Evolutionary conservation across 495 filamentous ascomycete genomes (phyloP).

Genomic region (Schizothecium vesticola): DNA sequence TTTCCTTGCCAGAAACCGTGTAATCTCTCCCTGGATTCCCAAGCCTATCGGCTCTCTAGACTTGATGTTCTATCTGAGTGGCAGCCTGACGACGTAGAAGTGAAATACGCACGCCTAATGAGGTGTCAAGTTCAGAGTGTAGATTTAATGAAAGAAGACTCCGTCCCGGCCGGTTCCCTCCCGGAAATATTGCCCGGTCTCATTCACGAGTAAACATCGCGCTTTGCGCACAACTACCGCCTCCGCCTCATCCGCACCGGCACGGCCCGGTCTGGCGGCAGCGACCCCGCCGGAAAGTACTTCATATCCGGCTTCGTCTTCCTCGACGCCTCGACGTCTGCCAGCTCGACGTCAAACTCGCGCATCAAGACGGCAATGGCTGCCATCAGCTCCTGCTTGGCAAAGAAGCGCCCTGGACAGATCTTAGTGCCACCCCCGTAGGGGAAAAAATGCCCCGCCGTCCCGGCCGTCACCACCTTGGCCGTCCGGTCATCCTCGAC

Average conservation of each 20-base stretch:
- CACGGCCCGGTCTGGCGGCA: constrained; percentile 21
- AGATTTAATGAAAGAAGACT: neutral
- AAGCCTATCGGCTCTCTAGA: no score
- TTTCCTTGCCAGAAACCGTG: no score
- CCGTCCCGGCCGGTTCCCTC: neutral
- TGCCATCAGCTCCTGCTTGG: constrained; percentile 34
- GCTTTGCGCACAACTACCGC: neutral
- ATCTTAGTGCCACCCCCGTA: constrained; percentile 38
- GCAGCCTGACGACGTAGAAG: neutral
- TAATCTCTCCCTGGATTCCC: neutral
- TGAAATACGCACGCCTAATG: neutral
- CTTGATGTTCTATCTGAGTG: neutral
- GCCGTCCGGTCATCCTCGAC: constrained; percentile 15
- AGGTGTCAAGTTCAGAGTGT: neutral
- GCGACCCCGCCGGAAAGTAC: constrained; percentile 18
- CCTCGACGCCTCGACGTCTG: constrained; percentile 6
- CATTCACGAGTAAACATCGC: neutral
- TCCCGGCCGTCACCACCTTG: constrained; percentile 14
- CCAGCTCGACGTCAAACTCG: constrained; percentile 23
- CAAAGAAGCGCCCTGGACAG: constrained; percentile 41
- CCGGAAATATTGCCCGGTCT: neutral
- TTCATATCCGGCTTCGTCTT: constrained; percentile 14
- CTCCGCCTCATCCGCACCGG: constrained; percentile 23
- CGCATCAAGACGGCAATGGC: constrained; percentile 31
- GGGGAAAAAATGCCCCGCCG: constrained; percentile 27